A percentile compares a stretch with the other conserved stretches of the same genome.
phyloP scores from a whole-genome alignment of 345 rosid genomes.

The Clarkia xantiana region DNA sequence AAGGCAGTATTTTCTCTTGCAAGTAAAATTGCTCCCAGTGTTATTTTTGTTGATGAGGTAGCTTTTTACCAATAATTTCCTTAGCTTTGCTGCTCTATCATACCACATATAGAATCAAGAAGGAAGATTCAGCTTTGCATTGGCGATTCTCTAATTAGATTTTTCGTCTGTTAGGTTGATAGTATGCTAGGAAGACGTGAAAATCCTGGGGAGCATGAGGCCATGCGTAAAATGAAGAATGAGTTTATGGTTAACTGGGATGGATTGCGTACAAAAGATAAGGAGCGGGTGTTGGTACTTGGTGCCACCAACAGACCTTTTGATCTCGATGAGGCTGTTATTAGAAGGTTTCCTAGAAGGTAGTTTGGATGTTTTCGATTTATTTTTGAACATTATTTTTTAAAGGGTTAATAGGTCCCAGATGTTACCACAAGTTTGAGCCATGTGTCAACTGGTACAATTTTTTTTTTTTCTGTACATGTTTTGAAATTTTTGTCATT shows the following conservation, averaged over 20 bases:
- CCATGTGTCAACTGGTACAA: too few relatives aligned
- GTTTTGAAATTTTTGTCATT: too few relatives aligned
- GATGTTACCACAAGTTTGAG: too few relatives aligned
- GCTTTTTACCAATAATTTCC: not conserved
- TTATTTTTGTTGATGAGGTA: conserved; percentile 96
- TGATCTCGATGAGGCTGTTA: conserved; percentile 98
- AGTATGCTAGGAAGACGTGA: conserved; percentile 98
- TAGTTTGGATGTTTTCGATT: conserved; percentile 5
- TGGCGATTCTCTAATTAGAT: not conserved
- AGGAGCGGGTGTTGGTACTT: conserved; percentile 86
- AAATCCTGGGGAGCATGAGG: conserved; percentile 98
- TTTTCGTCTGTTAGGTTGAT: conserved; percentile 52
- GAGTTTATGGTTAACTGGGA: conserved; percentile 99
- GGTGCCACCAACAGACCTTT: conserved; percentile 96
- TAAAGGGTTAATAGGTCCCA: too few relatives aligned
- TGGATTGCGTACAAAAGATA: conserved; percentile 90
- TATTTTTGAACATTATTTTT: not conserved
- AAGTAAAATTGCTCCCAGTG: conserved; percentile 97
- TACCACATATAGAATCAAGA: too few relatives aligned
- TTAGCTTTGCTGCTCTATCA: not conserved
- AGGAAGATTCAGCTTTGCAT: not conserved
- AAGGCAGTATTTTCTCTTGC: conserved; percentile 97
- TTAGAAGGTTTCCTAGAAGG: conserved; percentile 97
- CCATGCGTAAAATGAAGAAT: conserved; percentile 99
- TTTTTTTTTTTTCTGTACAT: too few relatives aligned